Conservation (phyloP, 2,329 filamentous ascomycete species). For the Neonectria faginata region DNA sequence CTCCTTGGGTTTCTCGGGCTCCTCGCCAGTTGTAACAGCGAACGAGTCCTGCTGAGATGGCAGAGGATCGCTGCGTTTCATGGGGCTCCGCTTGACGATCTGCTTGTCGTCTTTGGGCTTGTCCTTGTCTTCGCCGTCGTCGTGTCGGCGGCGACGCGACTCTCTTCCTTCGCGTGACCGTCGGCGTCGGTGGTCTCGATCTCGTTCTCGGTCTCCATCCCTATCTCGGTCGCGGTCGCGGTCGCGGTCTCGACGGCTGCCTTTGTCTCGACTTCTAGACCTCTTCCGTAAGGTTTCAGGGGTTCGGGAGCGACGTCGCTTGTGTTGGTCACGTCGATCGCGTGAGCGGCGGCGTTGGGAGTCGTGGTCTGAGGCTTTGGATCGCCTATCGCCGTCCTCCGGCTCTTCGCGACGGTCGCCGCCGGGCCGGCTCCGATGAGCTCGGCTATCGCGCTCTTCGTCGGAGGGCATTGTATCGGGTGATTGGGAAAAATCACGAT, state of each 20-base stretch:
- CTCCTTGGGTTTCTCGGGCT: slow-evolving; percentile 74
- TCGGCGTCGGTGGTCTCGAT: slow-evolving; percentile 44
- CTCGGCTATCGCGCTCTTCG: slow-evolving; percentile 38
- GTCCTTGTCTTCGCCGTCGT: slow-evolving; percentile 31
- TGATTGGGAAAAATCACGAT: background rate
- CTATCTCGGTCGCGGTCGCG: slow-evolving; percentile 36
- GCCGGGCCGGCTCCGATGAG: slow-evolving; percentile 35
- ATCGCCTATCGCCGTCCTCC: slow-evolving; percentile 38
- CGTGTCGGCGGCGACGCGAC: slow-evolving; percentile 42
- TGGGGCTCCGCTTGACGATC: slow-evolving; percentile 40
- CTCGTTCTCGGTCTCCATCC: slow-evolving; percentile 34
- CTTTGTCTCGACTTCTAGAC: slow-evolving; percentile 45
- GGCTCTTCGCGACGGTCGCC: slow-evolving; percentile 32
- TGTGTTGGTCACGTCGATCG: slow-evolving; percentile 44
- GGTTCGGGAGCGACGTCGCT: slow-evolving; percentile 49
- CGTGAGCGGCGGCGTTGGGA: slow-evolving; percentile 45
- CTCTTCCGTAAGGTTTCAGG: slow-evolving; percentile 46
- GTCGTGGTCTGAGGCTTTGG: slow-evolving; percentile 41
- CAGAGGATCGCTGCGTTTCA: slow-evolving; percentile 60
- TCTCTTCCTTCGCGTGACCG: slow-evolving; percentile 50
- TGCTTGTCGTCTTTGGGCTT: slow-evolving; percentile 39
- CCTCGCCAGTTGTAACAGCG: slow-evolving; percentile 62
- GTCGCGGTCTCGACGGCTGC: slow-evolving; percentile 32
- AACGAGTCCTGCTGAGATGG: slow-evolving; percentile 72
- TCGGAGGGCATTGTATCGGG: slow-evolving; percentile 44